Conservation (phyloP, 1,284 basidiomycete genomes). For the Peniophora sp. region DNA sequence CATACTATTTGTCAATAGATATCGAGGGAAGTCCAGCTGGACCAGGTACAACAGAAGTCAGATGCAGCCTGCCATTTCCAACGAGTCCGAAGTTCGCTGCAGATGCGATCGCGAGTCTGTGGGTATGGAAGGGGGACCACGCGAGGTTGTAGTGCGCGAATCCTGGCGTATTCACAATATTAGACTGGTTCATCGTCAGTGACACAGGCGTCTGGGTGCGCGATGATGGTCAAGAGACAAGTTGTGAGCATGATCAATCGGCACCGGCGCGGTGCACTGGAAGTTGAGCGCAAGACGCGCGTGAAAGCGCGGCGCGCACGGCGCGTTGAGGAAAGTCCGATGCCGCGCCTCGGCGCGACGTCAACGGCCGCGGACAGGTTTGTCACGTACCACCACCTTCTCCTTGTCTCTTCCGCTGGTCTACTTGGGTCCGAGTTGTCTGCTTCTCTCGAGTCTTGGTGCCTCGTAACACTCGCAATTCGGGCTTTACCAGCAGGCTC, state of each 20-base stretch:
- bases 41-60: constrained; percentile 47
- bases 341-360: no score
- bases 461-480: no score
- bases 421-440: no score
- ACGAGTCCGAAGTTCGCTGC: constrained; percentile 94
- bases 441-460: no score
- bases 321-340: no score
- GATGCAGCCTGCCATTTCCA: constrained; percentile 84
- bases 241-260: not conserved
- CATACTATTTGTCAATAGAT: constrained; percentile 61
- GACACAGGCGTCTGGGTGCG: not conserved
- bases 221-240: constrained; percentile 1
- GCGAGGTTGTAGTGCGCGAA: constrained; percentile 86
- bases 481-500: no score
- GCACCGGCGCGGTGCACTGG: not conserved
- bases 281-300: no score
- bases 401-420: no score
- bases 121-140: constrained; percentile 90
- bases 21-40: constrained; percentile 37
- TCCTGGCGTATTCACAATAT: constrained; percentile 61
- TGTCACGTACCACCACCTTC: no score
- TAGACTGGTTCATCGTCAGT: constrained; percentile 38
- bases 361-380: no score
- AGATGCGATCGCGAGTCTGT: constrained; percentile 79
- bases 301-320: no score